phyloP scores from a whole-genome alignment of 176 grass and related monocot species.

The Eragrostis nindensis region DNA sequence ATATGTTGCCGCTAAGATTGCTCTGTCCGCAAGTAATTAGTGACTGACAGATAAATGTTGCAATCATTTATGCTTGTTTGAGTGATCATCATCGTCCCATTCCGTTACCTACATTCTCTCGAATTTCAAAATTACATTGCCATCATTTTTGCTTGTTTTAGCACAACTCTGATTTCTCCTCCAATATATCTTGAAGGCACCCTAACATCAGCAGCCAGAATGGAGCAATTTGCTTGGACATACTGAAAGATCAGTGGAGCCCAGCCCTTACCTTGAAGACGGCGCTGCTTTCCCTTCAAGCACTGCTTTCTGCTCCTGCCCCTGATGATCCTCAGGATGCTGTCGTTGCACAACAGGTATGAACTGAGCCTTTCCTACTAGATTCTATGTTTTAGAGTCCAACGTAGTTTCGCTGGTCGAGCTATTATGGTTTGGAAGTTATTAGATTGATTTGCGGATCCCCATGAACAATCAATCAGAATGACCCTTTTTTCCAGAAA shows the following conservation, averaged over 20 bases:
- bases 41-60: no score
- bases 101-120: not conserved
- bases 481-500: not conserved
- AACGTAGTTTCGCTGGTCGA: not conserved
- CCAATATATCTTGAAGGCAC: slow-evolving; percentile 71
- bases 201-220: slow-evolving; percentile 99
- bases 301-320: slow-evolving; percentile 86
- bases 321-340: slow-evolving; percentile 99
- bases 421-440: not conserved
- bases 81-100: no score
- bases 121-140: not conserved
- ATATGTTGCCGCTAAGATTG: not conserved
- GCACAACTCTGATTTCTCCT: slow-evolving; percentile 32
- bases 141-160: not conserved
- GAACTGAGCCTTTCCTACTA: slow-evolving; percentile 19
- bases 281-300: slow-evolving; percentile 88
- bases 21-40: not conserved
- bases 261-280: slow-evolving; percentile 98
- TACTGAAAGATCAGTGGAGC: slow-evolving; percentile 99
- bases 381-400: not conserved
- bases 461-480: not conserved
- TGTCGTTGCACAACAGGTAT: slow-evolving; percentile 96
- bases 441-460: not conserved
- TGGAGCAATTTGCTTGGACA: slow-evolving; percentile 99
- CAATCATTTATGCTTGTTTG: not conserved